Evolutionary conservation across 371 early-diverging fungal species (phyloP), one percentile per base, ranked within the genome.

Genomic region (Enteropsectra breve): DNA sequence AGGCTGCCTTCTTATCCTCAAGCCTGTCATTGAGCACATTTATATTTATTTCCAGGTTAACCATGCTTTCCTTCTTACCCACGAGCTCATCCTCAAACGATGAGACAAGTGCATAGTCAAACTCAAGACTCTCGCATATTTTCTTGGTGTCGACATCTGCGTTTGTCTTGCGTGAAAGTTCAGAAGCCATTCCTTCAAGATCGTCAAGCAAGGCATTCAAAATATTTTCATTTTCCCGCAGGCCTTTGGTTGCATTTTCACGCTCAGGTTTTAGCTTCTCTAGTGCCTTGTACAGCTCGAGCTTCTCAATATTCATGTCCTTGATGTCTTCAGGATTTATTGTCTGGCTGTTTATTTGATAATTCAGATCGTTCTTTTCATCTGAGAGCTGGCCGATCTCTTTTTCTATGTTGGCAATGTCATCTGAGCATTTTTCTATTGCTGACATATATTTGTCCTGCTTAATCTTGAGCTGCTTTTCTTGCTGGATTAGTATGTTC

Each of bases 241-340:
- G 38, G 2, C 33, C 46, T 59, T 49, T 55, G 36, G 66, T 36
- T 1, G 56, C 36, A 43, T 54, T 38, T 49, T 76, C 74, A 47
- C 76, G 76, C 33, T 73, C 73, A n/a, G 66, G 55, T 52, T 76
- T 80, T 34, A 76, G 45, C 36, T 66, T 70, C 46, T 80, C 80
- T 15, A 78, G 48, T 30, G 62, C 60, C 36, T 76, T 74, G 26
- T 72, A 65, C 15, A 80, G 58, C 15, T 60, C 58, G 1, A 67
- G 60, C 63, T 78, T 76, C 75, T 89, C 87, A 4, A 81, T 76
- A 45, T 82, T 87, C 88, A 89, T 87, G 43, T 85, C 83, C 55
- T 86, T 85, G 1, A 87, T 83, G 74, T 88, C 88, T 40, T 84
- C 86, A 18, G 85, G 83, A 36, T 84, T 85, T 23, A 89, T 84